phyloP scores from a whole-genome alignment of 345 rosid genomes.

The Kandelia obovata region DNA sequence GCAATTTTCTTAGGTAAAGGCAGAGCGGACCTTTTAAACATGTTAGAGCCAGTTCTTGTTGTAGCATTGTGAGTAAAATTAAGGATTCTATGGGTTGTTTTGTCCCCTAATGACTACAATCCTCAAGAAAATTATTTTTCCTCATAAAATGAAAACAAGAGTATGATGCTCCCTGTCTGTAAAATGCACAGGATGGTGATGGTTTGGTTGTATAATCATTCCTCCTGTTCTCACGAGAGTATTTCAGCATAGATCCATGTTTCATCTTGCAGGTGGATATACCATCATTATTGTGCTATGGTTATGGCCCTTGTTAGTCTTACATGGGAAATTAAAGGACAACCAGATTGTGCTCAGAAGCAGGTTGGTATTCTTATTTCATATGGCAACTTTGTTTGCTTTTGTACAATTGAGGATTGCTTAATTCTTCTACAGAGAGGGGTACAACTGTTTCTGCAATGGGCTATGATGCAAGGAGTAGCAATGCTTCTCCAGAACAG shows the following conservation, averaged over 20 bases:
- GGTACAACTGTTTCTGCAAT: constrained; percentile 93
- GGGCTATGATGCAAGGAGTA: constrained; percentile 99
- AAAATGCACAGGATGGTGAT: constrained; percentile 1
- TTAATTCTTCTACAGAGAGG: constrained; percentile 65
- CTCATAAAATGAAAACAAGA: neutral
- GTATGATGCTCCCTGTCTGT: neutral
- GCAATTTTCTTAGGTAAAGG: no score
- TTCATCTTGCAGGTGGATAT: constrained; percentile 81
- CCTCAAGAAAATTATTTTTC: neutral
- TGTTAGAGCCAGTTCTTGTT: no score
- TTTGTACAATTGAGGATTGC: constrained; percentile 10
- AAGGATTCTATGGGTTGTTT: no score
- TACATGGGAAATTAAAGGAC: constrained; percentile 98
- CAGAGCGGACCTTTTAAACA: no score
- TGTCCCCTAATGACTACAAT: no score
- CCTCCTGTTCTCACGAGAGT: neutral
- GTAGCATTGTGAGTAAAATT: no score
- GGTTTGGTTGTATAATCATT: constrained; percentile 3
- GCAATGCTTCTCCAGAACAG: constrained; percentile 98
- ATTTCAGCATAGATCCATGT: constrained; percentile 13
- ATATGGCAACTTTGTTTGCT: constrained; percentile 11
- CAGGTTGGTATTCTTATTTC: constrained; percentile 51
- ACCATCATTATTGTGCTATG: constrained; percentile 98
- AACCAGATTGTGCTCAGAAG: constrained; percentile 88
- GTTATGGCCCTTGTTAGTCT: constrained; percentile 96